Base-by-base conservation (phyloP, 148 eudicot genomes). In the Cornus kousa region DNA sequence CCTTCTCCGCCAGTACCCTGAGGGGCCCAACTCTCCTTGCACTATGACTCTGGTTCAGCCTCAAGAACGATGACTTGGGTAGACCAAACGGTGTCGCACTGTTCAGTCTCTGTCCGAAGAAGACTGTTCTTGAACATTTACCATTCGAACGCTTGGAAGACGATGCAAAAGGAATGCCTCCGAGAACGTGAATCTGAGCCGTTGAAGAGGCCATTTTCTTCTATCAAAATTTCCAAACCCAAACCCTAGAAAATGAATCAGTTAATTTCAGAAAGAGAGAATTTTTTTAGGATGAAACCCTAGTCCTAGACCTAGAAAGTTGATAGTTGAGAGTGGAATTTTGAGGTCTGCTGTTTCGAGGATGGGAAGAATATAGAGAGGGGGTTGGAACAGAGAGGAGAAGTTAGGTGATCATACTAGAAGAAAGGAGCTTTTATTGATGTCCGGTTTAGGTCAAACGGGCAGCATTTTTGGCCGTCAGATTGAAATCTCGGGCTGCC, bases 1-100 rank as follows among this genome's bases (percentile, higher is more conserved):
- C 98, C 68, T 95, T 95, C 89, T 95, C 98, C 12, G 82, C 82
- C 33, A 84, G 88, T 6, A 95, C 91, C 40, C 89, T 80, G 5
- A 93, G 70, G 7, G 90, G 86, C 0, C 85, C 83, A 13, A 50
- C 67, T 22, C 76, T 35, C 53, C 81, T 31, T 37, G 77, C 31
- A 48, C 55, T 79, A 59, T 77, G 32, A 48, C 64, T 79, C 70
- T 75, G 79, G 16, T 73, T 81, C n/a, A 84, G 80, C 53, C 80
- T 76, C 22, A 86, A 9, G 64, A 87, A 75, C 3, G 82, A 68
- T 3, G 91, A 70, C 22, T 82, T 87, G 0, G 88, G 86, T 48
- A 64, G 7, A 37, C 70, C 70, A 64, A 88, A 81, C 14, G 84
- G 71, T 55, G 69, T 48, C 3, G 83, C 13, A 14, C 46, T 76